These are phyloP conservation scores for Fusarium sublunatum DNA, from an alignment of 2,329 filamentous ascomycete genomes.

Conservation along the genomic window DNA sequence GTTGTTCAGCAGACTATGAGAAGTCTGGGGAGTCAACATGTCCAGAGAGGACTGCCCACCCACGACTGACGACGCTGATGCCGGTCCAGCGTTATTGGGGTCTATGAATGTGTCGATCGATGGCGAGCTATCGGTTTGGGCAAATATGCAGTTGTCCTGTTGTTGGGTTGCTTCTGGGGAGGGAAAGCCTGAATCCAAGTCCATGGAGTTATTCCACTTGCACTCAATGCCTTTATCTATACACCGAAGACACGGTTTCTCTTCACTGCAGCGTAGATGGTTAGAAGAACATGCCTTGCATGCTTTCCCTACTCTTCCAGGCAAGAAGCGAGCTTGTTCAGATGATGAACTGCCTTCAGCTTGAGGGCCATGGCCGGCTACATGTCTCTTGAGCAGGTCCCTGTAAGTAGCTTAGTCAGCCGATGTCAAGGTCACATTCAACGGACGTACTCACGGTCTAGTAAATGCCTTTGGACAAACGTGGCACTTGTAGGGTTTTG, in stretches of 20 bases:
- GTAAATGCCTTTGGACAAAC: conserved; percentile 48
- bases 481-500: conserved; percentile 47
- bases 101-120: conserved; percentile 8
- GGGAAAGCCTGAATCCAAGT: conserved; percentile 20
- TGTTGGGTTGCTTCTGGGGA: conserved; percentile 23
- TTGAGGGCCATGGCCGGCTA: conserved; percentile 37
- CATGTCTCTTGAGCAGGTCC: conserved; percentile 45
- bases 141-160: conserved; percentile 9
- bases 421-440: fast-evolving
- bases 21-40: conserved; percentile 25
- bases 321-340: conserved; percentile 26
- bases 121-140: background rate
- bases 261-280: conserved; percentile 48
- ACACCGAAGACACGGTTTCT: conserved; percentile 48
- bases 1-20: conserved; percentile 21
- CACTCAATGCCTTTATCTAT: conserved; percentile 44
- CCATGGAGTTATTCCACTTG: conserved; percentile 37
- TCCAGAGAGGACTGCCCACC: conserved; percentile 15
- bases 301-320: conserved; percentile 44
- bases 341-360: conserved; percentile 7
- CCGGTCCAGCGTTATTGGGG: background rate
- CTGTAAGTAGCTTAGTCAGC: conserved; percentile 21
- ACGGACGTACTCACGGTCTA: conserved; percentile 41
- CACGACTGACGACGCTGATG: conserved; percentile 11
- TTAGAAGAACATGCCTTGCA: conserved; percentile 47